phyloP scores from a whole-genome alignment of 106 monocot species.

The Dactylorhiza incarnata region DNA sequence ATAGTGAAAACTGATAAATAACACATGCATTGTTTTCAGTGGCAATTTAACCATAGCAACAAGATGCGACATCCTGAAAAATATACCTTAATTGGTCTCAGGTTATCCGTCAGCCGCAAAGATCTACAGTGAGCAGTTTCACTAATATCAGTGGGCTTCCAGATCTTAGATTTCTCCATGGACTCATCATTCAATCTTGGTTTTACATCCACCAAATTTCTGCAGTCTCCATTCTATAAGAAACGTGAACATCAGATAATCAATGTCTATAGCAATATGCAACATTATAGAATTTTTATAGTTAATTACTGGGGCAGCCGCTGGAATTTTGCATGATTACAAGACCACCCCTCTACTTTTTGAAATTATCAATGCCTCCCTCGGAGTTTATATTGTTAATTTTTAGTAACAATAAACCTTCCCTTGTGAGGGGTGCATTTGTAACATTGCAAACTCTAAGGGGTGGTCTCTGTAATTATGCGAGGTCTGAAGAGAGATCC shows the following conservation, averaged over 20 bases:
- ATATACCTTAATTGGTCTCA: conserved; percentile 70
- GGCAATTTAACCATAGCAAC: not conserved
- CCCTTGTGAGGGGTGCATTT: too few species aligned
- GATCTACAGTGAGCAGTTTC: conserved; percentile 72
- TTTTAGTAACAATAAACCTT: too few species aligned
- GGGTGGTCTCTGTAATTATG: too few species aligned
- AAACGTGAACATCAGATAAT: not conserved
- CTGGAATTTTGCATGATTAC: too few species aligned
- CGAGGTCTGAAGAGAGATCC: too few species aligned
- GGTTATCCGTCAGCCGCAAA: conserved; percentile 57
- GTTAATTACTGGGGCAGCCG: too few species aligned
- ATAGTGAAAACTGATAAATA: not conserved
- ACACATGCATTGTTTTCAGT: not conserved
- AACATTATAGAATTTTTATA: too few species aligned
- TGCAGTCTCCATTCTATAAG: conserved; percentile 50
- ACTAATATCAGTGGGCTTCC: conserved; percentile 80
- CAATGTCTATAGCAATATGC: not conserved
- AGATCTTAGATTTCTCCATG: conserved; percentile 68
- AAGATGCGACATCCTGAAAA: not conserved
- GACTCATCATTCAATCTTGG: conserved; percentile 65
- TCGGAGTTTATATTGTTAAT: too few species aligned
- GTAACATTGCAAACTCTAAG: too few species aligned
- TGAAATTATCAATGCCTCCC: too few species aligned
- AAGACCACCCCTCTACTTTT: too few species aligned
- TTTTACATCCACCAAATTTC: conserved; percentile 65